Evolutionary conservation across 495 filamentous ascomycete genomes (phyloP).

Genomic region (Annulohypoxylon maeteangense): DNA sequence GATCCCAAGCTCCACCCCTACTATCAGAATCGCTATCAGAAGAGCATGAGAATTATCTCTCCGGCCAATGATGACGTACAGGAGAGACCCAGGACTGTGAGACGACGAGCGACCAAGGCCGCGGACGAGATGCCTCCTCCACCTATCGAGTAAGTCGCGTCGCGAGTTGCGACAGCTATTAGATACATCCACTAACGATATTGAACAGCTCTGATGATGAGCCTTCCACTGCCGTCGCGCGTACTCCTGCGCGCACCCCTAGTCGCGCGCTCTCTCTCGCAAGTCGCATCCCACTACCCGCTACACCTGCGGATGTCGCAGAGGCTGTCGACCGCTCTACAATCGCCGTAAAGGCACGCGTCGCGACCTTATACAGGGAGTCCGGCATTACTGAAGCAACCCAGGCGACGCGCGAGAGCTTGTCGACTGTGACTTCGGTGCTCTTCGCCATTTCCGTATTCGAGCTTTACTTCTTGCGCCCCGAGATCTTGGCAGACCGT

Average conservation of each 20-base stretch:
- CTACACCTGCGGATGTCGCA: constrained; percentile 86
- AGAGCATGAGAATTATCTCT: constrained; percentile 63
- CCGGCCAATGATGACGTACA: constrained; percentile 72
- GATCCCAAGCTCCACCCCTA: constrained; percentile 77
- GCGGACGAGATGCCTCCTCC: constrained; percentile 55
- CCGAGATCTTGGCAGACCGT: constrained; percentile 71
- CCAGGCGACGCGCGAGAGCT: constrained; percentile 69
- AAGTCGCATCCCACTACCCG: constrained; percentile 71
- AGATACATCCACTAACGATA: constrained; percentile 36
- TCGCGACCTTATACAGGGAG: constrained; percentile 59
- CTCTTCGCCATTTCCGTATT: constrained; percentile 70
- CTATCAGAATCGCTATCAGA: constrained; percentile 69
- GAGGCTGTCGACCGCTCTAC: constrained; percentile 82
- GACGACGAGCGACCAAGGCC: constrained; percentile 59
- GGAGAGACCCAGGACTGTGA: constrained; percentile 53
- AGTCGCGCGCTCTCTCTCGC: constrained; percentile 64
- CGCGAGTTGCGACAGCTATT: constrained; percentile 20
- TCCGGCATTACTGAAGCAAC: constrained; percentile 65
- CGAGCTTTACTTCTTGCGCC: constrained; percentile 70
- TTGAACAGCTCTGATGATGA: constrained; percentile 43
- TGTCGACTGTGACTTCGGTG: constrained; percentile 74
- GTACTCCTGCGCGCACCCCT: constrained; percentile 53
- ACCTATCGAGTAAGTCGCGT: constrained; percentile 53
- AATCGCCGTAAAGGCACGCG: constrained; percentile 66
- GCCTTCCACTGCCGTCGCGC: constrained; percentile 58